phyloP scores from a whole-genome alignment of 2,329 filamentous ascomycete species.

The Incumbomyces lentus region DNA sequence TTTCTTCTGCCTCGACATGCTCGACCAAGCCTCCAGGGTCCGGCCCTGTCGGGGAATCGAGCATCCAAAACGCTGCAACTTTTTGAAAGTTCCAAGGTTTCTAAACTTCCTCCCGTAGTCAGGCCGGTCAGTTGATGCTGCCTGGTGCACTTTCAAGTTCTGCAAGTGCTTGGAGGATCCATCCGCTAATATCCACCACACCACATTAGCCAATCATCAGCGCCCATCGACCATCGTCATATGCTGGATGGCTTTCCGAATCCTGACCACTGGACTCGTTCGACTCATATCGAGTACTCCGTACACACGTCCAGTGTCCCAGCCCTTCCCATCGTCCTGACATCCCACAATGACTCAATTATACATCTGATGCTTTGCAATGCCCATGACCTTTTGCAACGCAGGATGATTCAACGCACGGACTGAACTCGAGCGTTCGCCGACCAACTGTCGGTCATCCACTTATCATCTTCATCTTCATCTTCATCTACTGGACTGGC shows the following conservation, averaged over 20 bases:
- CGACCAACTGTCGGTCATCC: not conserved
- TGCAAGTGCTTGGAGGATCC: no score
- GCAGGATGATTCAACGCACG: not conserved
- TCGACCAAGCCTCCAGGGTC: no score
- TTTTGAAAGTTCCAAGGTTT: no score
- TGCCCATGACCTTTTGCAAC: not conserved
- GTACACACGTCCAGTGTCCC: constrained; percentile 3
- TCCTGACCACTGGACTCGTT: constrained; percentile 1
- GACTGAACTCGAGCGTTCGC: no score
- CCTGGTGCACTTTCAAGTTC: constrained; percentile 7
- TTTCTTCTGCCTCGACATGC: not conserved
- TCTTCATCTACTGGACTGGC: no score
- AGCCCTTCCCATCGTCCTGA: constrained; percentile 2
- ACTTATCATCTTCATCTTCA: constrained; percentile 1
- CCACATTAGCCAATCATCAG: not conserved
- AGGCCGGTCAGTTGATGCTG: constrained; percentile 7
- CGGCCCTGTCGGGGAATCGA: no score
- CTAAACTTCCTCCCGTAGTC: no score
- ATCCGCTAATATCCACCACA: no score
- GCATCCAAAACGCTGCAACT: no score
- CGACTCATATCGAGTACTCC: constrained; percentile 10
- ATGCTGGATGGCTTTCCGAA: constrained; percentile 13
- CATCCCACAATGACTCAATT: constrained; percentile 13
- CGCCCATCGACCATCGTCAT: constrained; percentile 11
- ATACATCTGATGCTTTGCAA: constrained; percentile 5